Evolutionary conservation across 768 basidiomycete species (phyloP), one percentile per base, ranked within the genome.

Genomic region (Multifurca ochricompacta): DNA sequence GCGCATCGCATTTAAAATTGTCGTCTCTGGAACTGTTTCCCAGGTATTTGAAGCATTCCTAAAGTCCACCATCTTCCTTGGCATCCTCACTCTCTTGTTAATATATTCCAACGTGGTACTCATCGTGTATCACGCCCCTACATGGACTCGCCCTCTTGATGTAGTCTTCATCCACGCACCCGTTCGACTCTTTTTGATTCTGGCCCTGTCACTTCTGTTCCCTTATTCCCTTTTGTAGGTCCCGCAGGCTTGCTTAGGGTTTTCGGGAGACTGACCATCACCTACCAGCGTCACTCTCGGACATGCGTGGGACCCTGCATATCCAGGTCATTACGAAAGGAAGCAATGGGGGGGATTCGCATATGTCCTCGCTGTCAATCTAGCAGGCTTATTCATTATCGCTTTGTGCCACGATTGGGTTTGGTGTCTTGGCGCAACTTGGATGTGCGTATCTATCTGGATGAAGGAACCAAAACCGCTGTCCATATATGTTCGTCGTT

Each of bases 141-240:
- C 72, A 0, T 70, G 71, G 21, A 66, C 70, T 28, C 55, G 82
- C 1, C 90, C 89, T 0, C 67, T 94, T 36, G 91, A 93, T 66
- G 81, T 80, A 31, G 75, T 83, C 0, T 82, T 94, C 60, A 88
- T 96, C 52, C 93, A 96, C 61, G 87, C 88, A 0, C 94, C 94
- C 0, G 73, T 95, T 49, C 76, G 88, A 3, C 82, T 91, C 55
- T 85, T 85, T 64, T 63, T 74, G 51, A 62, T 71, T 10, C 56
- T 83, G 2, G 78, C 80, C 2, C 66, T 84, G 25, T 69, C 68
- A 3, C 70, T 86, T 32, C 69, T 86, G 53, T 82, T 90, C 56
- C 75, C 78, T 0, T 78, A 81, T 59, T 78, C 75, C 36, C 74
- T 83, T 13, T 82, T 85, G 74, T 77, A 56, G 41, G 71, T 65